These are phyloP conservation scores for Xerocomellus intermedius DNA, from an alignment of 768 basidiomycete species.

Conservation along the genomic window DNA sequence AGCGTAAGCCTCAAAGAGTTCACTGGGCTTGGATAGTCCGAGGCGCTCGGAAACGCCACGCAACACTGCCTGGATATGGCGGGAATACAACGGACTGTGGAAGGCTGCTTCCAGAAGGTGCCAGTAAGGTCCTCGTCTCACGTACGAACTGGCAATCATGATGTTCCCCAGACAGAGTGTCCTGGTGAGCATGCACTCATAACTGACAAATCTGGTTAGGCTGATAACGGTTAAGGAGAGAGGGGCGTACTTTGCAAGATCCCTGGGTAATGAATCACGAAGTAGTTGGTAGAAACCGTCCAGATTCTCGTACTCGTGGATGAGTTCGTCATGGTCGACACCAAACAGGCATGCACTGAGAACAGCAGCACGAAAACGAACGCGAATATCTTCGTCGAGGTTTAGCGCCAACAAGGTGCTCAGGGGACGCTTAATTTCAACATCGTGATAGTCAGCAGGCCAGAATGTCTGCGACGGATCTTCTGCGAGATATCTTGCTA, in stretches of 20 bases:
- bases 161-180: slow-evolving; percentile 71
- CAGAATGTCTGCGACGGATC: slow-evolving; percentile 58
- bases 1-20: slow-evolving; percentile 77
- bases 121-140: slow-evolving; percentile 83
- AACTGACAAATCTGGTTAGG: slow-evolving; percentile 41
- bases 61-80: slow-evolving; percentile 50
- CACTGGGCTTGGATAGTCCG: slow-evolving; percentile 57
- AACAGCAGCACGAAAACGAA: slow-evolving; percentile 73
- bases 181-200: slow-evolving; percentile 74
- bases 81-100: slow-evolving; percentile 29
- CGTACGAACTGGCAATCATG: slow-evolving; percentile 73
- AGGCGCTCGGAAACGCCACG: slow-evolving; percentile 61
- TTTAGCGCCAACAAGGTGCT: slow-evolving; percentile 51
- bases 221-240: neutral
- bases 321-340: slow-evolving; percentile 35
- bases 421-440: slow-evolving; percentile 38
- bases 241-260: slow-evolving; percentile 49
- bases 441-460: slow-evolving; percentile 33
- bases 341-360: slow-evolving; percentile 60
- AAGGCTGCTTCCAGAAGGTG: slow-evolving; percentile 73
- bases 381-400: slow-evolving; percentile 76
- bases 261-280: slow-evolving; percentile 41
- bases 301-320: slow-evolving; percentile 18
- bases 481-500: slow-evolving; percentile 58
- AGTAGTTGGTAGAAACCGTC: slow-evolving; percentile 46